Conservation (phyloP, 176 grass and related monocot genomes). For the Avena eriantha region DNA sequence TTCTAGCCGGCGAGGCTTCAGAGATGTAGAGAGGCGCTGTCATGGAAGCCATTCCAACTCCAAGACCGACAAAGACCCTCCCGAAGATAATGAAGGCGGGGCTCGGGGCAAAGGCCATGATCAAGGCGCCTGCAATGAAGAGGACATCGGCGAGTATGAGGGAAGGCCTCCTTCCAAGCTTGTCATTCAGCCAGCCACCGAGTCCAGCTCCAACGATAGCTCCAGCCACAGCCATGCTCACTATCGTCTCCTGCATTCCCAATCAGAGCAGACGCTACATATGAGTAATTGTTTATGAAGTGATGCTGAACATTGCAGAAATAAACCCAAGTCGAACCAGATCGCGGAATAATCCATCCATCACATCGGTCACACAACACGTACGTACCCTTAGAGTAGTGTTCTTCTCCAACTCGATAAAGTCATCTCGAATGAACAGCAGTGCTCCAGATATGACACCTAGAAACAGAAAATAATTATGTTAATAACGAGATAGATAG, state of each 20-base stretch:
- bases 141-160: slow-evolving; percentile 80
- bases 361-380: not conserved
- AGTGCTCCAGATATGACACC: slow-evolving; percentile 99
- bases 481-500: not conserved
- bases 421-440: slow-evolving; percentile 91
- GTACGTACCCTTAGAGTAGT: slow-evolving; percentile 68
- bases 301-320: not conserved
- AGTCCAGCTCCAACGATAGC: slow-evolving; percentile 90
- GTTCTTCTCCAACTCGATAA: slow-evolving; percentile 66
- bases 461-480: slow-evolving; percentile 27
- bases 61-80: slow-evolving; percentile 92
- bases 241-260: slow-evolving; percentile 82
- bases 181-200: slow-evolving; percentile 97
- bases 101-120: slow-evolving; percentile 80
- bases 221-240: slow-evolving; percentile 97
- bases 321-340: not conserved
- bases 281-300: slow-evolving; percentile 10
- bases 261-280: slow-evolving; percentile 12
- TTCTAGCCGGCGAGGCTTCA: slow-evolving; percentile 93
- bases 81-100: slow-evolving; percentile 87
- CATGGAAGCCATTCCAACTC: slow-evolving; percentile 98
- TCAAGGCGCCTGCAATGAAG: slow-evolving; percentile 70
- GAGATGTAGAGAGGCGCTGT: slow-evolving; percentile 96
- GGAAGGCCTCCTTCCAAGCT: slow-evolving; percentile 80
- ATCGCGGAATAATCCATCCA: slow-evolving; percentile 3